Conservation (phyloP, 495 filamentous ascomycete species). For the Hyaloscypha hepaticicola region DNA sequence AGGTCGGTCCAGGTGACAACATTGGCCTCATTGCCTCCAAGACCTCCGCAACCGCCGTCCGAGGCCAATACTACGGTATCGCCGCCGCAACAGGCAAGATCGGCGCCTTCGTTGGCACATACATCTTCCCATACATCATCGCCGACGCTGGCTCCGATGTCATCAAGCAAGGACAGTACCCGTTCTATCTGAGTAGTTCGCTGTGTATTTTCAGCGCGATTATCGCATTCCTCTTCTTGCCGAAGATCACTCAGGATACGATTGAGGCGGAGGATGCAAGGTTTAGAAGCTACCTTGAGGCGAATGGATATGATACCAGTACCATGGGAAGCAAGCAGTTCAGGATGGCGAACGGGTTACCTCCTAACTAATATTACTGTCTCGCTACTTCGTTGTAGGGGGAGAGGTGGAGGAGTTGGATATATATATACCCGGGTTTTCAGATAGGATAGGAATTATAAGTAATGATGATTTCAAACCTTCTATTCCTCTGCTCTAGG, state of each 20-base stretch:
- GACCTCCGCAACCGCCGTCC: slow-evolving; percentile 80
- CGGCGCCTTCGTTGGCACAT: slow-evolving; percentile 86
- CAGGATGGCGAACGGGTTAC: neutral
- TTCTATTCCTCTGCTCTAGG: too few species aligned
- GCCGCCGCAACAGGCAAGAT: slow-evolving; percentile 83
- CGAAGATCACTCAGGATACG: slow-evolving; percentile 69
- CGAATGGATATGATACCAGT: slow-evolving; percentile 66
- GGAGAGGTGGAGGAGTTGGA: too few species aligned
- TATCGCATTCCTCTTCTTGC: slow-evolving; percentile 57
- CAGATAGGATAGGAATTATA: too few species aligned
- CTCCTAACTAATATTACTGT: too few species aligned
- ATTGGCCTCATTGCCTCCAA: slow-evolving; percentile 85
- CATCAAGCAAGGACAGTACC: slow-evolving; percentile 66
- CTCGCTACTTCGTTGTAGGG: too few species aligned
- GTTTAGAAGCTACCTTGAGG: slow-evolving; percentile 66
- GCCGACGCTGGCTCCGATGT: slow-evolving; percentile 55
- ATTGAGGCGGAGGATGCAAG: slow-evolving; percentile 64
- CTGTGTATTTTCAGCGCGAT: slow-evolving; percentile 62
- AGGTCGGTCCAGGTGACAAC: slow-evolving; percentile 86
- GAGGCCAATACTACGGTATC: slow-evolving; percentile 88
- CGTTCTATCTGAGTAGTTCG: slow-evolving; percentile 69
- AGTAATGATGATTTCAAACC: too few species aligned
- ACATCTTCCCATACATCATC: slow-evolving; percentile 71
- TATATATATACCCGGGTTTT: too few species aligned
- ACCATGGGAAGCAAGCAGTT: neutral